Evolutionary conservation across 768 basidiomycete genomes (phyloP), one percentile per base, ranked within the genome.

Genomic region (Tylopilus sp.): DNA sequence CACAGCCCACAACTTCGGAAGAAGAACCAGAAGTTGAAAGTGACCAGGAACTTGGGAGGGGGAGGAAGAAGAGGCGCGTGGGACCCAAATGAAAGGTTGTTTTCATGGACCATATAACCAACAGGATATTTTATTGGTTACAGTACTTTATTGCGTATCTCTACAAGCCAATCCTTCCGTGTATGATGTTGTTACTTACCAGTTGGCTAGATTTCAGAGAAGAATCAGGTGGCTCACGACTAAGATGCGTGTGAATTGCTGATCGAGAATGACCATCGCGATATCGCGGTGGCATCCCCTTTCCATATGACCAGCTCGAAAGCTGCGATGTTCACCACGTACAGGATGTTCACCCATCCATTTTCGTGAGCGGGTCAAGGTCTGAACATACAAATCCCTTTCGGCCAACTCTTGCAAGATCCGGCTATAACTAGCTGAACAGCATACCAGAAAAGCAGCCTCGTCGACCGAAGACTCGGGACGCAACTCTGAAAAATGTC

Each of bases 331-430:
- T 84, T 86, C 83, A 82, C 72, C 58, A 72, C 83, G 63, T 60
- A 82, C 79, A 75, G 75, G 76, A 74, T 53, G 60, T 12, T 53
- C 52, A 31, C 14, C 19, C 56, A 52, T 71, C 65, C 63, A 56
- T 54, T 51, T 58, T 85, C 70, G 77, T 82, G 83, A 86, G 84
- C 85, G 84, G 86, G 85, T 80, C 76, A 87, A 87, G 84, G 85
- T 87, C 85, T 85, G 86, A 87, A 84, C 70, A 79, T 81, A 63
- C 54, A 80, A n/a, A 72, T 81, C 81, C 80, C 78, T 78, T 77
- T 76, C 52, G 79, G 81, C 78, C 61, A 82, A 72, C 78, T 74
- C 80, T 81, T 76, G 82, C 79, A 60, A 85, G 75, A 78, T 70
- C 82, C 73, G 72, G 78, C 71, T 72, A 70, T 78, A 78, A 85